phyloP scores from a whole-genome alignment of 2,329 filamentous ascomycete genomes.

The Diplodia mutila region DNA sequence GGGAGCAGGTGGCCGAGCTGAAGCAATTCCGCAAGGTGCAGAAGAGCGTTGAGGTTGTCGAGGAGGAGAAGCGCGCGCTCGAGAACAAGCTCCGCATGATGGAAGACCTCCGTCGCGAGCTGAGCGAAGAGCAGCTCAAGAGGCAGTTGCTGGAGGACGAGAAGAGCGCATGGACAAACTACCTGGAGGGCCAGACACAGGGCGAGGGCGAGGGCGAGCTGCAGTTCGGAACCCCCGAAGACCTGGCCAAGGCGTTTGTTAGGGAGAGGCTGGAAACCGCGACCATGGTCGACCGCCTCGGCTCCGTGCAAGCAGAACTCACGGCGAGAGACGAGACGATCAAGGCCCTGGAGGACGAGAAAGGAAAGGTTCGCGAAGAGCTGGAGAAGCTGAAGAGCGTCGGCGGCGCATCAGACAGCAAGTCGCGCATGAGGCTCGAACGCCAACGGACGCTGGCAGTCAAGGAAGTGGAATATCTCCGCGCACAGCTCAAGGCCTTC shows the following conservation, averaged over 20 bases:
- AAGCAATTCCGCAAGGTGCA: constrained; percentile 79
- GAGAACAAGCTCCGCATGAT: constrained; percentile 77
- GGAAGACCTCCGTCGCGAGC: constrained; percentile 72
- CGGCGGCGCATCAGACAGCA: constrained; percentile 60
- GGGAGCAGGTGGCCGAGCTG: constrained; percentile 78
- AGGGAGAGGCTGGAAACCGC: constrained; percentile 80
- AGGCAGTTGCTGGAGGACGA: constrained; percentile 89
- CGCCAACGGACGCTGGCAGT: constrained; percentile 81
- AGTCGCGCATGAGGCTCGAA: constrained; percentile 75
- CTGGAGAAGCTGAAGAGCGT: constrained; percentile 67
- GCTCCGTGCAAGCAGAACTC: constrained; percentile 76
- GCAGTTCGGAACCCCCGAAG: constrained; percentile 87
- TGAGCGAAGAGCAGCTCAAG: constrained; percentile 79
- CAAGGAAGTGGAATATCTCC: constrained; percentile 92
- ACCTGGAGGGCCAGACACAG: constrained; percentile 68
- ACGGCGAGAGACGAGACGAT: constrained; percentile 77
- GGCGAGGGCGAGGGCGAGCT: constrained; percentile 60
- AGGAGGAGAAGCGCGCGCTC: constrained; percentile 89
- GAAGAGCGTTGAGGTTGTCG: constrained; percentile 88
- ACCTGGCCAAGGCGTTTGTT: constrained; percentile 80
- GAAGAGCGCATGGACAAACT: constrained; percentile 81
- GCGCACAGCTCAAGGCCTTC: constrained; percentile 84
- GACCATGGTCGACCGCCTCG: constrained; percentile 78
- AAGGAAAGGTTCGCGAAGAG: constrained; percentile 65
- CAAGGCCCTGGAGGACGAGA: constrained; percentile 71